Conservation (phyloP, 768 basidiomycete species). For the Podaxis sp. region DNA sequence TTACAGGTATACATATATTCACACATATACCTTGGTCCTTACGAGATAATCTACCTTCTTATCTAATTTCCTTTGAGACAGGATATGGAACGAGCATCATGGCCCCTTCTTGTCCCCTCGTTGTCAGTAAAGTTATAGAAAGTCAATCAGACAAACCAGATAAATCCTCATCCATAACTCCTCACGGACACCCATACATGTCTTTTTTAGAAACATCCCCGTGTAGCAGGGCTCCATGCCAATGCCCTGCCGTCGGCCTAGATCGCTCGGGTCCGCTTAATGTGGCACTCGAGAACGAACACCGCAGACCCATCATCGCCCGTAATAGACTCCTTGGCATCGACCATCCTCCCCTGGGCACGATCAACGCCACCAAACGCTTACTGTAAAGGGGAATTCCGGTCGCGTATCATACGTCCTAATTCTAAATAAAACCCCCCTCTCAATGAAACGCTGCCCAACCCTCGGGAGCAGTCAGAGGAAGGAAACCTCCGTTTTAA, state of each 20-base stretch:
- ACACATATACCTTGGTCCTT: slow-evolving; percentile 2
- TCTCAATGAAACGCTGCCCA: no score
- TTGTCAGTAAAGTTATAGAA: not conserved
- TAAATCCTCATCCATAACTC: not conserved
- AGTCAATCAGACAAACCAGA: not conserved
- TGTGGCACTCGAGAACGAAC: not conserved
- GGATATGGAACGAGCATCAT: not conserved
- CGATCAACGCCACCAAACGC: no score
- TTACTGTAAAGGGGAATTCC: no score
- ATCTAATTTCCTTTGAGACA: not conserved
- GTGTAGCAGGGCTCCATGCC: not conserved
- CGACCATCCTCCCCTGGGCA: no score
- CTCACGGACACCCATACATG: not conserved
- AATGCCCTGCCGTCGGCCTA: not conserved
- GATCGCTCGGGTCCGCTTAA: not conserved
- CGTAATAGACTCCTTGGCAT: not conserved
- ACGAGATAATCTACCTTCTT: not conserved
- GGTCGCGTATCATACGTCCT: no score
- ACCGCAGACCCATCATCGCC: not conserved
- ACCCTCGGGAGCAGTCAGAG: no score
- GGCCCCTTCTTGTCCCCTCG: not conserved
- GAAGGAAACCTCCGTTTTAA: no score
- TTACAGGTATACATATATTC: not conserved
- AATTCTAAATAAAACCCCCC: no score
- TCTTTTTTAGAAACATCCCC: not conserved